Percentiles rank a stretch among this genome's conserved stretches.
These are phyloP conservation scores for Sphaerosporella brunnea DNA, from an alignment of 495 filamentous ascomycete species.

Conservation along the genomic window DNA sequence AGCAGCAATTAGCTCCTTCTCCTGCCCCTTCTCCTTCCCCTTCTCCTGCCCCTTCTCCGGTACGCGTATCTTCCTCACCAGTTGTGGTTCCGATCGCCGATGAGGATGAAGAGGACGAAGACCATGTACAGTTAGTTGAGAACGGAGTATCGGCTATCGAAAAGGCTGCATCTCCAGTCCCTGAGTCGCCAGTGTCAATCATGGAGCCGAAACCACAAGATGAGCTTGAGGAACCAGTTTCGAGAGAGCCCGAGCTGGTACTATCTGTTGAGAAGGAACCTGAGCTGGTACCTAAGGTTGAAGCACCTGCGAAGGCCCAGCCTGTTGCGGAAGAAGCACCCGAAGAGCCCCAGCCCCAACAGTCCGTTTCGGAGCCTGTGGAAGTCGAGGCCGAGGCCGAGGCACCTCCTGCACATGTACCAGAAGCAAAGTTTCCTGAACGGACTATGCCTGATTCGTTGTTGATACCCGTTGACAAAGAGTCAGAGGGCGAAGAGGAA, in stretches of 20 bases:
- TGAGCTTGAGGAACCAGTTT: not conserved
- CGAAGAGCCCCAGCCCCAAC: not conserved
- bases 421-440: not conserved
- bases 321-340: not conserved
- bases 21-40: not conserved
- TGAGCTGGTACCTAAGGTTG: not conserved
- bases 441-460: not conserved
- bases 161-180: constrained; percentile 3
- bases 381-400: not conserved
- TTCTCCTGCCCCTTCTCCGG: not conserved
- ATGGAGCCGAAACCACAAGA: not conserved
- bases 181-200: too few species aligned
- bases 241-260: not conserved
- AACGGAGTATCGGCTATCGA: constrained; percentile 7
- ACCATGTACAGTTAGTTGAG: constrained; percentile 22
- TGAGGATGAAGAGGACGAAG: constrained; percentile 12
- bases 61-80: not conserved
- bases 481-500: constrained; percentile 6
- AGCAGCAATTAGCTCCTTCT: not conserved
- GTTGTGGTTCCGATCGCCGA: not conserved
- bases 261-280: not conserved
- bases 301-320: not conserved
- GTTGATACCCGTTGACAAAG: not conserved
- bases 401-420: not conserved
- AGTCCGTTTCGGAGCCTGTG: not conserved